Conservation (phyloP, 192 early-diverging fungal genomes). For the Backusella macrospora region DNA sequence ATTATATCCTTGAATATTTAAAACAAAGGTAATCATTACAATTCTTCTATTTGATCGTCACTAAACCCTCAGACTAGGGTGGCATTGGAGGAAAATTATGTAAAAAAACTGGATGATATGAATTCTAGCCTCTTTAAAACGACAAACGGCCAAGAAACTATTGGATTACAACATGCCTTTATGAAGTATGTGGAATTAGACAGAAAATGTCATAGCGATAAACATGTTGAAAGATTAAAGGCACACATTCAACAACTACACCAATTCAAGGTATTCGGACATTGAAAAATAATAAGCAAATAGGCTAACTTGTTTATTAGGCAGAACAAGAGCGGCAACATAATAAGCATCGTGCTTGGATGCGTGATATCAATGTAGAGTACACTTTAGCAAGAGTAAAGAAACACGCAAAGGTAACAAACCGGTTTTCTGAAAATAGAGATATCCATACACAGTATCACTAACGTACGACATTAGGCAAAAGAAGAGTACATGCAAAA, state of each 20-base stretch:
- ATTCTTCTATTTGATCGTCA: neutral
- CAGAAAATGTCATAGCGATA: neutral
- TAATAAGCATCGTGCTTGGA: conserved; percentile 15
- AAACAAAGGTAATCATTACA: conserved; percentile 7
- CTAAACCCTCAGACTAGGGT: neutral
- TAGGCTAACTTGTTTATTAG: conserved; percentile 8
- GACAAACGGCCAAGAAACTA: neutral
- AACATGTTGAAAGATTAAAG: conserved; percentile 26
- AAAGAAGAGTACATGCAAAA: conserved; percentile 22
- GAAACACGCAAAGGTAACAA: conserved; percentile 1
- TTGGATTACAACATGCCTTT: conserved; percentile 1
- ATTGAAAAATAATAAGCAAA: neutral
- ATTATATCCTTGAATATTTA: conserved; percentile 11
- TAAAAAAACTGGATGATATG: neutral
- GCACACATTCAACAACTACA: conserved; percentile 19
- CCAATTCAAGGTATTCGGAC: conserved; percentile 15
- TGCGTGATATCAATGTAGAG: conserved; percentile 21
- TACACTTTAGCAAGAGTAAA: conserved; percentile 18
- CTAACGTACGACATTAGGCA: conserved; percentile 23
- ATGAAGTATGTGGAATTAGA: conserved; percentile 19
- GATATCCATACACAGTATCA: neutral
- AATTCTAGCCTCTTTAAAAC: neutral
- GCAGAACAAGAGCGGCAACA: conserved; percentile 23
- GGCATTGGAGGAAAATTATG: neutral
- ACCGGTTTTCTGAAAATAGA: neutral